Conservation (phyloP, 2,329 filamentous ascomycete species). For the Colletotrichum noveboracense region DNA sequence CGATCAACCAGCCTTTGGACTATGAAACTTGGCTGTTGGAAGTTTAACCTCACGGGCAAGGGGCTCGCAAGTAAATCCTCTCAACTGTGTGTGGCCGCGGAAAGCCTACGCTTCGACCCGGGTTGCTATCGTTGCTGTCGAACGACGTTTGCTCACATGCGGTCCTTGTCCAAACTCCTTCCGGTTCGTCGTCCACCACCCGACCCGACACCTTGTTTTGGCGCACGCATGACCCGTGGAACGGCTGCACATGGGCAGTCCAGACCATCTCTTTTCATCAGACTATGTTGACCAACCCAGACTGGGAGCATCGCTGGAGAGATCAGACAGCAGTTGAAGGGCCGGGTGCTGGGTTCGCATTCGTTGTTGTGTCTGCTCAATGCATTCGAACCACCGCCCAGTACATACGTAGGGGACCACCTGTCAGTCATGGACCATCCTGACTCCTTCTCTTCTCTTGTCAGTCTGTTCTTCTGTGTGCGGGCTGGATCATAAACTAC, state of each 20-base stretch:
- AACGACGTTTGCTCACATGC: neutral
- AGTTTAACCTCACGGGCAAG: constrained; percentile 1
- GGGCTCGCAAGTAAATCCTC: neutral
- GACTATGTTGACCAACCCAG: neutral
- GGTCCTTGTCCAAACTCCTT: neutral
- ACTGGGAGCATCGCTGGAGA: constrained; percentile 10
- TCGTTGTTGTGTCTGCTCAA: neutral
- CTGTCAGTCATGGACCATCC: constrained; percentile 14
- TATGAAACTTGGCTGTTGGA: constrained; percentile 19
- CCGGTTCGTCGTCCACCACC: neutral
- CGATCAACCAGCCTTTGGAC: constrained; percentile 1
- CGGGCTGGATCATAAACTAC: constrained; percentile 1
- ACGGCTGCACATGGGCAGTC: neutral
- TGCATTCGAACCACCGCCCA: neutral
- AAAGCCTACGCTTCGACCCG: neutral
- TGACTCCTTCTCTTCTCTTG: neutral
- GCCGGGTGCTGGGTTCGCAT: neutral
- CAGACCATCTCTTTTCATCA: constrained; percentile 1
- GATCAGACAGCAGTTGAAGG: constrained; percentile 14
- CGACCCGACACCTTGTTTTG: neutral
- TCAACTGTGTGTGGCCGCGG: neutral
- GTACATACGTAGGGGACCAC: constrained; percentile 3
- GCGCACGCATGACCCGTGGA: neutral
- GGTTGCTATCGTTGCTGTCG: neutral
- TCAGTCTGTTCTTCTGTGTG: neutral